Percentiles rank a stretch among this genome's conserved stretches.
These are phyloP conservation scores for Phytophthora sp. DNA, from an alignment of 352 stramenopile species.

Conservation along the genomic window DNA sequence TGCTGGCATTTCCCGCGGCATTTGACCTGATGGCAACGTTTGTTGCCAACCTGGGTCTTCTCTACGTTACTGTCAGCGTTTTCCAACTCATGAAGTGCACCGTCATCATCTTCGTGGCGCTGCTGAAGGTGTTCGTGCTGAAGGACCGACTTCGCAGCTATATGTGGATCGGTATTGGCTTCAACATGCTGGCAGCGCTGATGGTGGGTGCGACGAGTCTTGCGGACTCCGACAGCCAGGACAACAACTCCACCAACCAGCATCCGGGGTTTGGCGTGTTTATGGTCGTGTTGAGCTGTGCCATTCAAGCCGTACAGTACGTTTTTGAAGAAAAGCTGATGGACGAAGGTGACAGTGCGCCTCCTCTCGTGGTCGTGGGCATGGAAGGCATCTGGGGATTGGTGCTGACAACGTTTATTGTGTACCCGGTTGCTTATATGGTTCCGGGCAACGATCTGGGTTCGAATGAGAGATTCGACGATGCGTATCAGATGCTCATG, in stretches of 20 bases:
- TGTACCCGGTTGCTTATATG: constrained; percentile 94
- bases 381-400: constrained; percentile 98
- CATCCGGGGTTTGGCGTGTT: constrained; percentile 91
- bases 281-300: constrained; percentile 95
- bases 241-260: constrained; percentile 58
- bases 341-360: constrained; percentile 92
- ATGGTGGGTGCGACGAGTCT: constrained; percentile 95
- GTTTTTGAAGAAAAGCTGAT: constrained; percentile 99
- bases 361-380: constrained; percentile 93
- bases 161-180: constrained; percentile 97
- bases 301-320: constrained; percentile 96
- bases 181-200: constrained; percentile 94
- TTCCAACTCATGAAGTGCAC: constrained; percentile 92
- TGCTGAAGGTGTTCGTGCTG: constrained; percentile 96
- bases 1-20: constrained; percentile 92
- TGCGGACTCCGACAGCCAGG: constrained; percentile 69
- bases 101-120: constrained; percentile 97
- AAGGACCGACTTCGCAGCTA: constrained; percentile 91
- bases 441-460: constrained; percentile 93
- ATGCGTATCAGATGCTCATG: constrained; percentile 74
- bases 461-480: constrained; percentile 93
- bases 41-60: constrained; percentile 94
- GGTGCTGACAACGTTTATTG: constrained; percentile 91
- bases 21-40: constrained; percentile 95
- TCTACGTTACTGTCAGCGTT: constrained; percentile 91